A percentile compares a stretch with the other conserved stretches of the same genome.
These are phyloP conservation scores for Biscogniauxia sp. DNA, from an alignment of 2,329 filamentous ascomycete genomes.

Conservation along the genomic window DNA sequence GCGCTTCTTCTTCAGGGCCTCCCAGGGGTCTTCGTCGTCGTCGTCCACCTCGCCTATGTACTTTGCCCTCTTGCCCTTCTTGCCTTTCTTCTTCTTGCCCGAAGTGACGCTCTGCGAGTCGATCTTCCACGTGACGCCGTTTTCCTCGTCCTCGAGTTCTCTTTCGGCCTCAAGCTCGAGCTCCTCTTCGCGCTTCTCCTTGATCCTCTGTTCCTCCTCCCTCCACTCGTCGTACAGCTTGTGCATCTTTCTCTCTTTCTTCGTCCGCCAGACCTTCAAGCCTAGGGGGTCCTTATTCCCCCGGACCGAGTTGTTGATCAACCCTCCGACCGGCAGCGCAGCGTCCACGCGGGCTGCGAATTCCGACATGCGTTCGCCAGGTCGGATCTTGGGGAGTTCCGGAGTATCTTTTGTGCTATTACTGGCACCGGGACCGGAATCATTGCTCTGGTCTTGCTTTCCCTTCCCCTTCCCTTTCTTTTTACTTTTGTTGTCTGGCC, in stretches of 20 bases:
- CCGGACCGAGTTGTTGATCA: conserved; percentile 62
- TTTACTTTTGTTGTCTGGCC: conserved; percentile 32
- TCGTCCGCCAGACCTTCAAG: conserved; percentile 68
- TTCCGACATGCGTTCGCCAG: conserved; percentile 78
- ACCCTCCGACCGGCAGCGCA: conserved; percentile 70
- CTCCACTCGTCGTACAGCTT: conserved; percentile 77
- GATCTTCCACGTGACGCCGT: conserved; percentile 48
- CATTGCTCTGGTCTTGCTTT: conserved; percentile 5
- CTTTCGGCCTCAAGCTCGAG: conserved; percentile 61
- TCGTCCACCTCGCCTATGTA: conserved; percentile 43
- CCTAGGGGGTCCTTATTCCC: conserved; percentile 63
- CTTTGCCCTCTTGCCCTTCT: conserved; percentile 40
- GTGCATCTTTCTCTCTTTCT: conserved; percentile 80
- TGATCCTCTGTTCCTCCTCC: conserved; percentile 62
- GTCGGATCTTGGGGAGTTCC: conserved; percentile 67
- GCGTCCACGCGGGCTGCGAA: conserved; percentile 83
- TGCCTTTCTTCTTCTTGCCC: conserved; percentile 42
- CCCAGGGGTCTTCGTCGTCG: conserved; percentile 73
- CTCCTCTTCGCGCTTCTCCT: conserved; percentile 64
- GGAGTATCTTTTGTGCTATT: conserved; percentile 15
- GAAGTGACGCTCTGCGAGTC: conserved; percentile 41
- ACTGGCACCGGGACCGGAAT: neutral
- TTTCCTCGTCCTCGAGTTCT: conserved; percentile 59
- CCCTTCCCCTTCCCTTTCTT: conserved; percentile 24
- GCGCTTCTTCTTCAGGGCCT: conserved; percentile 65